These are phyloP conservation scores for Vaccinium vitisidaea DNA, from an alignment of 148 eudicot species.

Conservation along the genomic window DNA sequence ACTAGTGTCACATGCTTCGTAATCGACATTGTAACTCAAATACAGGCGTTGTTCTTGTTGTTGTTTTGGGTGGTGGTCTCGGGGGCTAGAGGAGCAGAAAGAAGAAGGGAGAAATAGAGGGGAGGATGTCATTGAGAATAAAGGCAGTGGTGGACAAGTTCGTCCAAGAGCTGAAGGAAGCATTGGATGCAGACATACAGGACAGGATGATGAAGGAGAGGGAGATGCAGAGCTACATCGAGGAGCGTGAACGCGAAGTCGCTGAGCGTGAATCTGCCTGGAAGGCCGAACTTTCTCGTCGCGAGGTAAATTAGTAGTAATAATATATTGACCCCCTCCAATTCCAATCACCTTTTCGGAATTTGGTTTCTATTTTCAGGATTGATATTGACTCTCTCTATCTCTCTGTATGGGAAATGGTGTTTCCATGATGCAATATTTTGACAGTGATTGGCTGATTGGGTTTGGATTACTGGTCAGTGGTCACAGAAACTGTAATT, in stretches of 20 bases:
- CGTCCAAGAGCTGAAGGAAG: slow-evolving; percentile 91
- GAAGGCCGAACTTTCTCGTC: slow-evolving; percentile 98
- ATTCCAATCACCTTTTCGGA: not conserved
- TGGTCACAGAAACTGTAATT: not conserved
- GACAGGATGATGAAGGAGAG: slow-evolving; percentile 97
- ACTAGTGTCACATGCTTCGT: not conserved
- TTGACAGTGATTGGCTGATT: not conserved
- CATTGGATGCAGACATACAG: slow-evolving; percentile 88
- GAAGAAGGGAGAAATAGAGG: not conserved
- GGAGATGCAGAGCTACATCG: slow-evolving; percentile 97
- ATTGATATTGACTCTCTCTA: not conserved
- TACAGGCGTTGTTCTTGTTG: not conserved
- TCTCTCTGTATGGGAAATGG: not conserved
- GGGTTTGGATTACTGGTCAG: not conserved
- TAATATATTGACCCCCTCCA: not conserved
- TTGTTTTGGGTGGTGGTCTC: not conserved
- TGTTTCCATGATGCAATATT: not conserved
- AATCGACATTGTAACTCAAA: not conserved
- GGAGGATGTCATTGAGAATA: slow-evolving; percentile 70
- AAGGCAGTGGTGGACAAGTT: slow-evolving; percentile 93
- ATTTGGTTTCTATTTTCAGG: not conserved
- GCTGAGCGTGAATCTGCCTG: slow-evolving; percentile 99
- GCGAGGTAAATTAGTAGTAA: slow-evolving; percentile 55
- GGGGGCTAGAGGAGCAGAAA: not conserved
- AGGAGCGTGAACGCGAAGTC: slow-evolving; percentile 92